Evolutionary conservation across 257 asterid species (phyloP).

Genomic region (Gynochthodes officinalis): DNA sequence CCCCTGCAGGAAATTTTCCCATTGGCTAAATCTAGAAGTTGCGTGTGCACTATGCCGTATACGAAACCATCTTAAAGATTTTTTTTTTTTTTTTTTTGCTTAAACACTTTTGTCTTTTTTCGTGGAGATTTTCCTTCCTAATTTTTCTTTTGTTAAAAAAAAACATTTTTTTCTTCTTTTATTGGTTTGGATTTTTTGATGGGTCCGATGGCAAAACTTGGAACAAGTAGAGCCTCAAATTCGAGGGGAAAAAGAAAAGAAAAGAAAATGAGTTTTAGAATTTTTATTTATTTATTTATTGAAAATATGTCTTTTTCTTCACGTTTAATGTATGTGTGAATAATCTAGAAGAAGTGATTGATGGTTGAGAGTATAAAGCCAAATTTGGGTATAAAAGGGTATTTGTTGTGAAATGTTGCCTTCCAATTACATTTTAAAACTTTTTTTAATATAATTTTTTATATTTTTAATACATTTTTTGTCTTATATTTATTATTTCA

Average conservation of each 20-base stretch:
- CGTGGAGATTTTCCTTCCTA: background rate
- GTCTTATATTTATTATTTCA: too few species aligned
- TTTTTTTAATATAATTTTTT: too few species aligned
- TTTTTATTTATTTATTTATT: background rate
- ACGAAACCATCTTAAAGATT: background rate
- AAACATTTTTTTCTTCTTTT: too few species aligned
- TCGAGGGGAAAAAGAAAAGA: background rate
- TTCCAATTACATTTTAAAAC: too few species aligned
- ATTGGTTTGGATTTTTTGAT: background rate
- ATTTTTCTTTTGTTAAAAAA: too few species aligned
- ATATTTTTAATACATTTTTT: too few species aligned
- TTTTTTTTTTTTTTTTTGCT: background rate
- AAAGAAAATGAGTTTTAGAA: too few species aligned
- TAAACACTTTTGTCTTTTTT: background rate
- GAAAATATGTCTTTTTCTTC: background rate
- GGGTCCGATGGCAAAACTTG: slow-evolving; percentile 9
- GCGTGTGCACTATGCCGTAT: background rate
- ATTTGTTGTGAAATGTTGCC: background rate
- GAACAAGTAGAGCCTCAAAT: slow-evolving; percentile 19
- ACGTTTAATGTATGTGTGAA: background rate
- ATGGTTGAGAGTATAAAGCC: background rate
- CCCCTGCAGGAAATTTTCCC: background rate
- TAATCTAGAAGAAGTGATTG: too few species aligned
- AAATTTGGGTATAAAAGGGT: background rate
- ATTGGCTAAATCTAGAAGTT: background rate